Evolutionary conservation across 345 rosid genomes (phyloP), one percentile per base, ranked within the genome.

Genomic region (Turnera subulata): DNA sequence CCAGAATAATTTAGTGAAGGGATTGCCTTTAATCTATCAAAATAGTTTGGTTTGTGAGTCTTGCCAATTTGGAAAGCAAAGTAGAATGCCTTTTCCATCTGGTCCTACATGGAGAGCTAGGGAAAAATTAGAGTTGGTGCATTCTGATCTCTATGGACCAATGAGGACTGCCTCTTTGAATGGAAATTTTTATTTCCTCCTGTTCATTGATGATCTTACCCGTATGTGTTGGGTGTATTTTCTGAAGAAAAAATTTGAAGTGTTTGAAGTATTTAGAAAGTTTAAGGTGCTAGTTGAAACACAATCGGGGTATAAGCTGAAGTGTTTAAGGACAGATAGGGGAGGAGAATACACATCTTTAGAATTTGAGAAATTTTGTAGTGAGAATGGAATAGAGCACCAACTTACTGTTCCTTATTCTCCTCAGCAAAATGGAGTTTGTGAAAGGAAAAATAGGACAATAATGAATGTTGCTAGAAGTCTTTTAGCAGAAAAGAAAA

Each of bases 371-470:
- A 2, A 0, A 10, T 46, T 46, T 46, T 18, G 1, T 46, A 18
- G 0, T 1, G 10, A 0, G 6, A 11, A 17, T 5, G 50, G 24
- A 5, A 46, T 46, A 9, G 12, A 46, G 8, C 50, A 46, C 7
- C 6, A 16, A 2, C 23, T 46, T 4, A 46, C 50, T 6, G 11
- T 18, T 6, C 24, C 23, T 20, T 16, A 20, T 20, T 16, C 25
- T 7, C 50, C 23, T 2, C 1, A 46, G 19, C 23, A 46, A 29
- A 52, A 52, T n/a, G 21, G 52, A 5, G 33, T 21, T 21, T 13
- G 15, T 49, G 53, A 23, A 14, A 49, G 52, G 52, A 49, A 49
- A 18, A 52, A 52, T 33, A 52, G 14, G 11, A 52, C 23, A 5
- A 16, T 52, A 15, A 29, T 11, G 14, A 19, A 52, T 2, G 29